Evolutionary conservation across 2,329 filamentous ascomycete species (phyloP).

Genomic region (Beauveria sp.): DNA sequence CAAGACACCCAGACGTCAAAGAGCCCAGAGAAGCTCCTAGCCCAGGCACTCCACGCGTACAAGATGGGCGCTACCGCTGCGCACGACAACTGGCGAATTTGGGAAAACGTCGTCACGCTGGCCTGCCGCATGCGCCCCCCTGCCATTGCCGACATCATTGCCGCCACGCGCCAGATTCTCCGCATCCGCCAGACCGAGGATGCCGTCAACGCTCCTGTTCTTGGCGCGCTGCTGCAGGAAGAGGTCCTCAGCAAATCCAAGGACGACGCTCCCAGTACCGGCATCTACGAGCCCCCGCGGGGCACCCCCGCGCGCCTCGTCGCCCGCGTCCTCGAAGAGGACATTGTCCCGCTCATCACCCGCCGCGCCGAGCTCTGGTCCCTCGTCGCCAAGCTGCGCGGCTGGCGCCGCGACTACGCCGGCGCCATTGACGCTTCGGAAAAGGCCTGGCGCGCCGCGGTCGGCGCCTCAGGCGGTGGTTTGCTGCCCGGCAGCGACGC

Average conservation of each 20-base stretch:
- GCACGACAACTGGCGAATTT: slow-evolving; percentile 83
- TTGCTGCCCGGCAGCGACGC: slow-evolving; percentile 25
- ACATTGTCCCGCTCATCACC: slow-evolving; percentile 78
- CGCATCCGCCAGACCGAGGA: slow-evolving; percentile 71
- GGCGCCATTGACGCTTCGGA: slow-evolving; percentile 78
- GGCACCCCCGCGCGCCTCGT: slow-evolving; percentile 57
- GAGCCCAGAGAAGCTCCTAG: slow-evolving; percentile 55
- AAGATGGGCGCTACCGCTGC: slow-evolving; percentile 80
- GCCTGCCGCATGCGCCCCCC: slow-evolving; percentile 70
- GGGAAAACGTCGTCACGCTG: slow-evolving; percentile 91
- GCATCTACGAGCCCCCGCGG: slow-evolving; percentile 34
- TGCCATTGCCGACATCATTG: slow-evolving; percentile 65
- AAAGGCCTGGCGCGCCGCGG: slow-evolving; percentile 76
- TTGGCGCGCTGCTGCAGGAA: slow-evolving; percentile 66
- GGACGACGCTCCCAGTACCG: slow-evolving; percentile 19
- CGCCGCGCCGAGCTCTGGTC: slow-evolving; percentile 69
- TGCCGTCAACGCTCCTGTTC: slow-evolving; percentile 66
- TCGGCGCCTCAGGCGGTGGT: slow-evolving; percentile 40
- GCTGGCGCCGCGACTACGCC: slow-evolving; percentile 63
- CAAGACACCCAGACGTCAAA: slow-evolving; percentile 14
- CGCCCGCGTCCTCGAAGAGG: slow-evolving; percentile 64
- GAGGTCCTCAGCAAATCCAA: slow-evolving; percentile 44
- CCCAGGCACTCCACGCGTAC: slow-evolving; percentile 74
- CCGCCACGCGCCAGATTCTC: slow-evolving; percentile 67
- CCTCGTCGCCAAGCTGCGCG: slow-evolving; percentile 61